Evolutionary conservation across 2,329 filamentous ascomycete species (phyloP).

Genomic region (Ophiostoma quercus): DNA sequence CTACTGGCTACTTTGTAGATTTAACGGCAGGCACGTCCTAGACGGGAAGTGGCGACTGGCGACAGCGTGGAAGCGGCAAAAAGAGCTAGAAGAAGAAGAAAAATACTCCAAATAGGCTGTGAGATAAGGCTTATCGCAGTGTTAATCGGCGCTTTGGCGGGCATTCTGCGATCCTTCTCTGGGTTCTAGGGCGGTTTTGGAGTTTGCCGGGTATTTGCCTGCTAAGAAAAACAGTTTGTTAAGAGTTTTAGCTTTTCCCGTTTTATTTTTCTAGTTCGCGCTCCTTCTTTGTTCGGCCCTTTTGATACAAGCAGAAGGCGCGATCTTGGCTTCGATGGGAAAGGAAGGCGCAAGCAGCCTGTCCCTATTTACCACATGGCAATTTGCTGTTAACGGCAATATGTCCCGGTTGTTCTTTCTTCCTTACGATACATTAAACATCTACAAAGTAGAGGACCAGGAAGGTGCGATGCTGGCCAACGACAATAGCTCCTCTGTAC

Average conservation of each 20-base stretch:
- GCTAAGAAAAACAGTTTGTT: slow-evolving; percentile 14
- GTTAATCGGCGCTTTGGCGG: slow-evolving; percentile 1
- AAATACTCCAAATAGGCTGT: background rate
- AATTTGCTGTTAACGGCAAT: background rate
- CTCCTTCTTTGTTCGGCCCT: slow-evolving; percentile 4
- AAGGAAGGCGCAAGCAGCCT: slow-evolving; percentile 14
- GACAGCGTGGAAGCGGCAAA: slow-evolving; percentile 5
- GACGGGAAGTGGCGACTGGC: slow-evolving; percentile 18
- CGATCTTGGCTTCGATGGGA: slow-evolving; percentile 1
- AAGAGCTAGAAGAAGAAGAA: background rate
- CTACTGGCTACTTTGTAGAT: background rate
- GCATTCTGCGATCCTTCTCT: slow-evolving; percentile 2
- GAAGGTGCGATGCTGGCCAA: background rate
- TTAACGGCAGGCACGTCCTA: background rate
- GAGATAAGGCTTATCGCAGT: slow-evolving; percentile 20
- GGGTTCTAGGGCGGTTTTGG: slow-evolving; percentile 8
- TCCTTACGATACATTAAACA: too few relatives aligned
- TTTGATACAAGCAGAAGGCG: background rate
- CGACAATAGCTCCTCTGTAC: background rate
- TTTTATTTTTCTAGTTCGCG: slow-evolving; percentile 5
- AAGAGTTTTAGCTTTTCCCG: slow-evolving; percentile 3
- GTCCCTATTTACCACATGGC: background rate
- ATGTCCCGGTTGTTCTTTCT: background rate
- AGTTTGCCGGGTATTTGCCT: background rate
- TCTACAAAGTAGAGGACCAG: background rate